Evolutionary conservation across 2,329 filamentous ascomycete genomes (phyloP).

Genomic region (Talaromyces sp.): DNA sequence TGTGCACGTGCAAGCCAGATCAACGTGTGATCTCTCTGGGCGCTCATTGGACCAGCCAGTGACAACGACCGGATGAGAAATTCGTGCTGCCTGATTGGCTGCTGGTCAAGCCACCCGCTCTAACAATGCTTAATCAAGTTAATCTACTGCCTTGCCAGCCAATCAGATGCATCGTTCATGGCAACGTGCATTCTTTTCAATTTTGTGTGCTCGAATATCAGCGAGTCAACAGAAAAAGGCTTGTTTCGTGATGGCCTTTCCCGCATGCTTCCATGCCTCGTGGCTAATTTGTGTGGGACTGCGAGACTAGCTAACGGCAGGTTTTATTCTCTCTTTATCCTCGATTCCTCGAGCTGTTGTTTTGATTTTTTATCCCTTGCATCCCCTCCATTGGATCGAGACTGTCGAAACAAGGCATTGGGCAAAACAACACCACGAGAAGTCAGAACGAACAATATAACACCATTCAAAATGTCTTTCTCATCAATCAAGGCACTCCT

Average conservation of each 20-base stretch:
- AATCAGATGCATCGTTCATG: neutral
- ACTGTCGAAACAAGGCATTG: no score
- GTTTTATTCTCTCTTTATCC: no score
- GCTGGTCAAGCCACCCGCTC: neutral
- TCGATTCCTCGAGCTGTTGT: no score
- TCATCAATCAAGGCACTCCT: conserved; percentile 14
- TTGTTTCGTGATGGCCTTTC: neutral
- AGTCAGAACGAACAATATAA: no score
- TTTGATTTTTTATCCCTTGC: no score
- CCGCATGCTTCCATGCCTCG: neutral
- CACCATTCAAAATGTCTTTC: conserved; percentile 12
- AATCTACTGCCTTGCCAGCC: neutral
- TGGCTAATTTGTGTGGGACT: neutral
- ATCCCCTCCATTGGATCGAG: no score
- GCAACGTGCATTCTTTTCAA: conserved; percentile 13
- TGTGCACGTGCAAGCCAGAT: no score
- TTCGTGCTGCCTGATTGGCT: neutral
- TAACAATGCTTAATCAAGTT: neutral
- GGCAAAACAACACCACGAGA: no score
- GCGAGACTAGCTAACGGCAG: no score
- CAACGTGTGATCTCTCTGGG: neutral
- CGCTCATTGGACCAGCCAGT: conserved; percentile 2
- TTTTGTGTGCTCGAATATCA: no score
- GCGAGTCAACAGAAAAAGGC: no score
- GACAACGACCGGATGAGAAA: conserved; percentile 1